These are phyloP conservation scores for Zygosaccharomyces sapae DNA, from an alignment of 1,139 yeast genomes.

Conservation along the genomic window DNA sequence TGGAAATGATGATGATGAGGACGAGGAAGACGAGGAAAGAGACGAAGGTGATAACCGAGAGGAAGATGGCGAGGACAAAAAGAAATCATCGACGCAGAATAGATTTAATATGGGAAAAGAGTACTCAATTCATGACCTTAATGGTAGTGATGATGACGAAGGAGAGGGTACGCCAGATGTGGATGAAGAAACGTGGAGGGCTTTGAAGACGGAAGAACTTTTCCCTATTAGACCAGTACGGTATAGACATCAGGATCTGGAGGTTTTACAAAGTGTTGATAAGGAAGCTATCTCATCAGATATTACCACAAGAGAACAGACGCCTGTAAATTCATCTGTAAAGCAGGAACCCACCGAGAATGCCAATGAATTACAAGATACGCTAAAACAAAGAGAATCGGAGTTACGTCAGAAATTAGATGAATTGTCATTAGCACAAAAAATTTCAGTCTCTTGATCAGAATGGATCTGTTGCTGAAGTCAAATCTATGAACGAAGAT, in stretches of 20 bases:
- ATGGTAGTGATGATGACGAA: constrained; percentile 28
- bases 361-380: constrained; percentile 28
- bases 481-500: constrained; percentile 35
- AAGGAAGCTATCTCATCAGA: constrained; percentile 29
- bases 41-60: constrained; percentile 28
- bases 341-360: constrained; percentile 19
- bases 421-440: constrained; percentile 27
- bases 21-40: constrained; percentile 16
- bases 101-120: constrained; percentile 61
- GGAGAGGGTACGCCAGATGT: constrained; percentile 31
- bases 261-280: constrained; percentile 21
- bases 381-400: constrained; percentile 31
- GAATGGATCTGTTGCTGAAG: constrained; percentile 38
- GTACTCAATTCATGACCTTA: constrained; percentile 44
- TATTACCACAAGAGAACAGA: constrained; percentile 30
- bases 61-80: constrained; percentile 28
- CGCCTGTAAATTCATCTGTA: constrained; percentile 26
- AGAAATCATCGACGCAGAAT: constrained; percentile 33
- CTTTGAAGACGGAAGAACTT: constrained; percentile 39
- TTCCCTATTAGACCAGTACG: constrained; percentile 52
- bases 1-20: constrained; percentile 27
- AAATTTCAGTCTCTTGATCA: constrained; percentile 32
- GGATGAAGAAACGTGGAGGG: constrained; percentile 33
- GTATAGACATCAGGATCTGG: constrained; percentile 40
- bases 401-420: constrained; percentile 32